Base-by-base conservation (phyloP, 768 basidiomycete species). In the Pilatotrama ljubarskyi region DNA sequence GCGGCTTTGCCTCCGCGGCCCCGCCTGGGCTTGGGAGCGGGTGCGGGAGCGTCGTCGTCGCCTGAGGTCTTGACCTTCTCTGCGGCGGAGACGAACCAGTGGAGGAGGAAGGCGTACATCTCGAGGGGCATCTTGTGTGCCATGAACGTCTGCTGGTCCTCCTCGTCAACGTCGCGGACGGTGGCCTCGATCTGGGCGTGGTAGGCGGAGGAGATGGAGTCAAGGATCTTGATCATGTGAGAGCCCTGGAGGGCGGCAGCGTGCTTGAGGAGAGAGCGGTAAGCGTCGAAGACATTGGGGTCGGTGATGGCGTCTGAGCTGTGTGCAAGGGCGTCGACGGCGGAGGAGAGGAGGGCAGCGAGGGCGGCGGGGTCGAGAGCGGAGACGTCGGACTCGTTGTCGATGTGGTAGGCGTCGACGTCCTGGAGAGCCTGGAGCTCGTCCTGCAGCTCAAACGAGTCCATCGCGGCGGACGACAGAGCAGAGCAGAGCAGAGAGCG, bases 31-130 rank as follows among this genome's bases (percentile, higher is more conserved):
- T 84, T 86, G 0, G 80, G 71, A 22, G 76, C 76, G 1, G 81
- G 78, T 13, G 80, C 78, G 18, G 76, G 79, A 2, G 64, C 59
- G 54, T 68, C 72, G 42, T 80, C 78, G 13, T 81, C 77, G 42
- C 77, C 82, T 13, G 78, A 69, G 6, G 76, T 76, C 43, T 88
- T 89, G 59, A 88, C 84, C 64, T 88, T 90, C 73, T 96, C 94
- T 1, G 87, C 89, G 0, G 86, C 86, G 11, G 77, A 75, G 15
- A 92, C 90, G 70, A 95, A 95, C 95, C 95, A 98, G 61, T 87
- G 81, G n/a, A 97, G 74, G 24, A 98, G 77, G 71, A 98, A 98
- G 7, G 89, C 90, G 72, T 93, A 98, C 80, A 91, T 87, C 72
- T 98, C 97, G 60, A 99, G 78, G 0, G 93, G 84, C 3, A 70